Conservation (phyloP, 2,329 filamentous ascomycete genomes). For the Talaromyces rugulosus region DNA sequence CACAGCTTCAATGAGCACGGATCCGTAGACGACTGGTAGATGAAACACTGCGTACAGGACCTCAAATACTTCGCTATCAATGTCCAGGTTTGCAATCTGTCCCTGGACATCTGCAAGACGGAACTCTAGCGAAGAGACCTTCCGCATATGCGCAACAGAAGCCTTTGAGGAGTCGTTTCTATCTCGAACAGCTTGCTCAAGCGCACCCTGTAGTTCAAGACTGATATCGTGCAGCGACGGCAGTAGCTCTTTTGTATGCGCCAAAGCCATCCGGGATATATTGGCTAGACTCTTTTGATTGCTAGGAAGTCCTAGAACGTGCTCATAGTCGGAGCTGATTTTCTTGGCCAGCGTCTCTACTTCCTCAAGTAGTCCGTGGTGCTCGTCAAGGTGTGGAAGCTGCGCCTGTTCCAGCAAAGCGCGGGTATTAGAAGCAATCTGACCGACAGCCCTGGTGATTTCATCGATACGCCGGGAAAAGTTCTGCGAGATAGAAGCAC, state of each 20-base stretch:
- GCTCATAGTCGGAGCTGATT: slow-evolving; percentile 79
- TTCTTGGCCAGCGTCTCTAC: slow-evolving; percentile 83
- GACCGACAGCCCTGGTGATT: slow-evolving; percentile 57
- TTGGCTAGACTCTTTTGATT: slow-evolving; percentile 61
- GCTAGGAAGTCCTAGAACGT: slow-evolving; percentile 64
- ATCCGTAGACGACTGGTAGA: slow-evolving; percentile 84
- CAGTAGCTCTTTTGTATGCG: slow-evolving; percentile 60
- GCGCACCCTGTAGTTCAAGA: slow-evolving; percentile 49
- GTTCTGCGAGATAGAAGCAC: slow-evolving; percentile 54
- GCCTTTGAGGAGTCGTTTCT: slow-evolving; percentile 65
- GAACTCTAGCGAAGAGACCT: slow-evolving; percentile 74
- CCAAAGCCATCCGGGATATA: slow-evolving; percentile 60
- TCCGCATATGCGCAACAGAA: slow-evolving; percentile 72
- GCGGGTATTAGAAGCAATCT: slow-evolving; percentile 55
- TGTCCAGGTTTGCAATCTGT: slow-evolving; percentile 66
- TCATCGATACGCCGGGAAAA: slow-evolving; percentile 59
- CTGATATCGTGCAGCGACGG: slow-evolving; percentile 57
- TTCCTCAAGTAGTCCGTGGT: slow-evolving; percentile 69
- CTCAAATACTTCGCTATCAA: slow-evolving; percentile 77
- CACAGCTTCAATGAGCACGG: slow-evolving; percentile 79
- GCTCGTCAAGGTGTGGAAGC: slow-evolving; percentile 58
- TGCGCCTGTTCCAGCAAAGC: slow-evolving; percentile 34
- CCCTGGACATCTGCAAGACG: slow-evolving; percentile 67
- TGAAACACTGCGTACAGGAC: slow-evolving; percentile 74
- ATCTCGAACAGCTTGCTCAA: slow-evolving; percentile 52